Evolutionary conservation across 2,329 filamentous ascomycete species (phyloP).

Genomic region (Fusarium paranaense): DNA sequence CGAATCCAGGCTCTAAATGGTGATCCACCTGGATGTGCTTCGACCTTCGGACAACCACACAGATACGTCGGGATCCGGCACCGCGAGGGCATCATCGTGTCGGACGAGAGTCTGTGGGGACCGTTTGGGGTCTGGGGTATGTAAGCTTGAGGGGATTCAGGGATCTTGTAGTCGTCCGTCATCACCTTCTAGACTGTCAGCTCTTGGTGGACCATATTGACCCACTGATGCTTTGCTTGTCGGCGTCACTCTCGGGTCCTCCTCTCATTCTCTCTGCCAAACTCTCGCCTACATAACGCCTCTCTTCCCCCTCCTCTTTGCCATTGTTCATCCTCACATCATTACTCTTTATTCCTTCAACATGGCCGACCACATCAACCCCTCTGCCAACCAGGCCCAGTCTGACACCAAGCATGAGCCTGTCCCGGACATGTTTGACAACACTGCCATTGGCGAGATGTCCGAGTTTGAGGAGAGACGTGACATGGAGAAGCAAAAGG

Average conservation of each 20-base stretch:
- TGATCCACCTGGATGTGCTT: slow-evolving; percentile 16
- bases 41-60: slow-evolving; percentile 23
- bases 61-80: slow-evolving; percentile 30
- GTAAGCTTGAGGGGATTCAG: slow-evolving; percentile 25
- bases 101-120: slow-evolving; percentile 12
- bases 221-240: slow-evolving; percentile 17
- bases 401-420: slow-evolving; percentile 22
- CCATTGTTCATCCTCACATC: background rate
- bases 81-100: slow-evolving; percentile 5
- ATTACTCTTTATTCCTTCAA: background rate
- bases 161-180: background rate
- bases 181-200: background rate
- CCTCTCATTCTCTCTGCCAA: slow-evolving; percentile 13
- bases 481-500: slow-evolving; percentile 61
- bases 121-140: slow-evolving; percentile 32
- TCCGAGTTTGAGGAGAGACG: slow-evolving; percentile 54
- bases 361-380: slow-evolving; percentile 35
- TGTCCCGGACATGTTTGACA: slow-evolving; percentile 43
- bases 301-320: background rate
- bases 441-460: slow-evolving; percentile 45
- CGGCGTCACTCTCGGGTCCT: slow-evolving; percentile 37
- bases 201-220: slow-evolving; percentile 18
- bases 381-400: slow-evolving; percentile 11
- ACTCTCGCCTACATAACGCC: slow-evolving; percentile 10
- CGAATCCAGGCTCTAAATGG: slow-evolving; percentile 18